Percentiles rank a stretch among this genome's conserved stretches.
phyloP scores from a whole-genome alignment of 805 yeast genomes.

The Zygosaccharomyces bailii region DNA sequence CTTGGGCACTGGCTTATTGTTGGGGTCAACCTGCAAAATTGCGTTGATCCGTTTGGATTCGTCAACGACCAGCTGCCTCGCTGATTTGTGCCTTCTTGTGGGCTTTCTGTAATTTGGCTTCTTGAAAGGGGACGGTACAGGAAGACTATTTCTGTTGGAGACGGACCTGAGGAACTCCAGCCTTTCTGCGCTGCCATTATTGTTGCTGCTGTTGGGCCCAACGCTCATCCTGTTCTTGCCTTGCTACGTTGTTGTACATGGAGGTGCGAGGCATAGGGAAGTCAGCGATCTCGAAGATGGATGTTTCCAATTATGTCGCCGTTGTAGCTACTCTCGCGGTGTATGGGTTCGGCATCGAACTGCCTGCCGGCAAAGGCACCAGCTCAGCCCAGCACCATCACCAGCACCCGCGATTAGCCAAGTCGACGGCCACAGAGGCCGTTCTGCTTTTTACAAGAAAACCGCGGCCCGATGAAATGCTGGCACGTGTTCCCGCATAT shows the following conservation, averaged over 20 bases:
- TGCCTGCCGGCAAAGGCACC: no score
- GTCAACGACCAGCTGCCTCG: conserved; percentile 69
- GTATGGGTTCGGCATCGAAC: no score
- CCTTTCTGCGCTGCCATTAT: conserved; percentile 19
- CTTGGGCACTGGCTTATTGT: conserved; percentile 40
- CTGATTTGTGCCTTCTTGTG: conserved; percentile 64
- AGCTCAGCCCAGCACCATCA: no score
- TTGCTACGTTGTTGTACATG: neutral
- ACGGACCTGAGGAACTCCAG: conserved; percentile 30
- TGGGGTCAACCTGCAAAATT: conserved; percentile 10
- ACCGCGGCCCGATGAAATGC: no score
- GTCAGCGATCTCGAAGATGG: no score
- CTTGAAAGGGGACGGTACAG: conserved; percentile 53
- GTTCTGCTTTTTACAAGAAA: no score
- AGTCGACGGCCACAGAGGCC: no score
- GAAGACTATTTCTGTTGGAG: conserved; percentile 21
- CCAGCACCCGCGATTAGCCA: no score
- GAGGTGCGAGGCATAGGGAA: no score
- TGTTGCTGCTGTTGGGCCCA: neutral
- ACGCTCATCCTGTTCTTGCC: conserved; percentile 5
- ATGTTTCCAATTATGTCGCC: no score
- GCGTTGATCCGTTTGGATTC: conserved; percentile 64
- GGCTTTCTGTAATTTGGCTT: conserved; percentile 49
- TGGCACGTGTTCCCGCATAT: no score
- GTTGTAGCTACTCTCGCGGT: no score